These are phyloP conservation scores for Porcisia deanei DNA, from an alignment of 208 protist genomes.

Conservation along the genomic window DNA sequence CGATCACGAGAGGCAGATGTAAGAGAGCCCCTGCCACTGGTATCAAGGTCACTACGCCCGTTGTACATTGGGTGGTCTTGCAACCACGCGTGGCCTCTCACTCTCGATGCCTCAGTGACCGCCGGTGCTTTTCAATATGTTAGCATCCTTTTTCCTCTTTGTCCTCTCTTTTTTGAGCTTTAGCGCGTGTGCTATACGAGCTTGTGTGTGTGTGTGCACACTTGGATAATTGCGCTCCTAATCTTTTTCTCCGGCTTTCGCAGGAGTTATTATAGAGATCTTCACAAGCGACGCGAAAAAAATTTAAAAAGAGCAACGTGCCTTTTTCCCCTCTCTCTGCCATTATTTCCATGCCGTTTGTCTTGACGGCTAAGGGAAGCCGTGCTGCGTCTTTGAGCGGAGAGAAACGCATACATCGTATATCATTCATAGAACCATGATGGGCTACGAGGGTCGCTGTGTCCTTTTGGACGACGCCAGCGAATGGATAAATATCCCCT, in stretches of 20 bases:
- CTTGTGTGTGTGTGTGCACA: background rate
- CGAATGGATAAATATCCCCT: slow-evolving; percentile 81
- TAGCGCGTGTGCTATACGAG: background rate
- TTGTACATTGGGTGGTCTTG: background rate
- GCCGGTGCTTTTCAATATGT: background rate
- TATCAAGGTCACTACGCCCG: background rate
- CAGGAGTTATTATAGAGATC: background rate
- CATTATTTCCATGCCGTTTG: background rate
- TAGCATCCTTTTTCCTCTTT: background rate
- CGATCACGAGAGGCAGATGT: background rate
- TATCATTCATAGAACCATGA: slow-evolving; percentile 25
- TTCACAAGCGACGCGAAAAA: background rate
- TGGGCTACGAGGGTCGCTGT: slow-evolving; percentile 25
- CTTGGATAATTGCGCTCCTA: background rate
- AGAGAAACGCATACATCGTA: background rate
- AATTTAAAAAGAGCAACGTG: background rate
- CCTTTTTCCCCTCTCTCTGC: background rate
- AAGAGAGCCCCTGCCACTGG: no score
- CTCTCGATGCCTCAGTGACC: background rate
- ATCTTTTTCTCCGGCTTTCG: slow-evolving; percentile 19
- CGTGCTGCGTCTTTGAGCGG: background rate
- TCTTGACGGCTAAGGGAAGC: background rate
- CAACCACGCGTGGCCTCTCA: background rate
- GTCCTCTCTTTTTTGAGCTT: background rate
- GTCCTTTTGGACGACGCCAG: slow-evolving; percentile 54